Evolutionary conservation across 352 stramenopile species (phyloP).

Genomic region (Peronospora destructor): DNA sequence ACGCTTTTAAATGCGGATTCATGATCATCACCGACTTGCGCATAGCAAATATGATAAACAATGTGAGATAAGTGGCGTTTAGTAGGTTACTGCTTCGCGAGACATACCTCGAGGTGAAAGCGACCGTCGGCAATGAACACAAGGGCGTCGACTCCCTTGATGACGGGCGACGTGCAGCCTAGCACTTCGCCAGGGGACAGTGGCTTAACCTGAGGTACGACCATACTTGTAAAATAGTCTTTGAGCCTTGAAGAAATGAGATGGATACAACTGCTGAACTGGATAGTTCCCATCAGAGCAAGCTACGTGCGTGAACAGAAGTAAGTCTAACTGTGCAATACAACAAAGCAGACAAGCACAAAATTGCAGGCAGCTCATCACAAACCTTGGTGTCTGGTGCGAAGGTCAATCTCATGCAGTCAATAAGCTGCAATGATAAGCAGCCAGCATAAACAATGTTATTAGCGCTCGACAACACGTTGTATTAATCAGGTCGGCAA

Average conservation of each 20-base stretch:
- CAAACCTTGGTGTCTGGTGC: conserved; percentile 57
- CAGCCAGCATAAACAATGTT: conserved; percentile 3
- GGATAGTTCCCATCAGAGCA: conserved; percentile 92
- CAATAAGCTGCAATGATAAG: conserved; percentile 65
- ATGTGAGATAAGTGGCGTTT: background rate
- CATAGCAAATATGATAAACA: background rate
- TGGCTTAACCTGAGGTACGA: conserved; percentile 94
- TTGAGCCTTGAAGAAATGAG: conserved; percentile 65
- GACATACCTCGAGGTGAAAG: conserved; percentile 95
- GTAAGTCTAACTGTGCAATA: background rate
- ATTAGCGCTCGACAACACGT: background rate
- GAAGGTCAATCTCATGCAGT: conserved; percentile 93
- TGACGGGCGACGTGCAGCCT: conserved; percentile 95
- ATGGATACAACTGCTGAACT: conserved; percentile 91
- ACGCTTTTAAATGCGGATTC: conserved; percentile 93
- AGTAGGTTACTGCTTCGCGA: background rate
- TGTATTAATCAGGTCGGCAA: background rate
- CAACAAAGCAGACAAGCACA: background rate
- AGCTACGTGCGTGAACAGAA: conserved; percentile 37
- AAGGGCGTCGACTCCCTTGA: conserved; percentile 89
- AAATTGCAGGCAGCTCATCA: background rate
- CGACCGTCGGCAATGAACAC: conserved; percentile 98
- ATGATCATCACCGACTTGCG: conserved; percentile 94
- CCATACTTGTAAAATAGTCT: conserved; percentile 73
- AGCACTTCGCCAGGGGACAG: conserved; percentile 97